A percentile compares a stretch with the other conserved stretches of the same genome.
phyloP scores from a whole-genome alignment of 306 rosid species.

The Sphenostylis stenocarpa region DNA sequence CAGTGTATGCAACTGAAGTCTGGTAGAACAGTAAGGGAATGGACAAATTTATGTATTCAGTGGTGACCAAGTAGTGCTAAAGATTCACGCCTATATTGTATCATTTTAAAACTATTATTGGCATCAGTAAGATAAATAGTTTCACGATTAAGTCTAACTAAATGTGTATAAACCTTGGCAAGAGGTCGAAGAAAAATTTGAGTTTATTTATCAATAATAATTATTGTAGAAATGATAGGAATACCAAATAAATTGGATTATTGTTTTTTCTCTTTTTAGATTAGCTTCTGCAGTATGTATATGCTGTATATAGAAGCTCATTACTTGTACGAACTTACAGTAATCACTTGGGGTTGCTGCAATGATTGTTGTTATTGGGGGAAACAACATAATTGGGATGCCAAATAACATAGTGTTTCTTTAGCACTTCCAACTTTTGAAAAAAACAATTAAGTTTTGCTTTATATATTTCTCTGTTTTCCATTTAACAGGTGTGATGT shows the following conservation, averaged over 20 bases:
- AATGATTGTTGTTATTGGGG: no score
- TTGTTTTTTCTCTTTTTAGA: background rate
- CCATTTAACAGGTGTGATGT: constrained; percentile 64
- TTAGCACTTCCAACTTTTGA: no score
- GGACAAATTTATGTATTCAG: background rate
- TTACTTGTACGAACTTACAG: no score
- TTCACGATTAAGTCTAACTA: background rate
- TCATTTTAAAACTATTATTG: no score
- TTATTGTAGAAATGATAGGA: background rate
- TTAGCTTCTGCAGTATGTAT: no score
- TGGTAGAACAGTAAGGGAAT: constrained; percentile 2
- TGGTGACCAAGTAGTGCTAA: constrained; percentile 14
- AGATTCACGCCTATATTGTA: no score
- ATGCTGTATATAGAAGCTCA: no score
- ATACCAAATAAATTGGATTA: constrained; percentile 20
- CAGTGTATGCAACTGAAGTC: constrained; percentile 7
- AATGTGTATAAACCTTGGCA: background rate
- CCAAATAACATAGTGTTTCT: no score
- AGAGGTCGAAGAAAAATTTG: background rate
- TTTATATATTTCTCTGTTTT: no score
- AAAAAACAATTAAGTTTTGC: no score
- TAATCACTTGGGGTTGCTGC: no score
- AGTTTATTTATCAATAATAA: constrained; percentile 5
- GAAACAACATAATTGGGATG: no score
- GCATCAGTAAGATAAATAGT: background rate